Base-by-base conservation (phyloP, 2,329 filamentous ascomycete genomes). In the Aspergillus pseudoglaucus region DNA sequence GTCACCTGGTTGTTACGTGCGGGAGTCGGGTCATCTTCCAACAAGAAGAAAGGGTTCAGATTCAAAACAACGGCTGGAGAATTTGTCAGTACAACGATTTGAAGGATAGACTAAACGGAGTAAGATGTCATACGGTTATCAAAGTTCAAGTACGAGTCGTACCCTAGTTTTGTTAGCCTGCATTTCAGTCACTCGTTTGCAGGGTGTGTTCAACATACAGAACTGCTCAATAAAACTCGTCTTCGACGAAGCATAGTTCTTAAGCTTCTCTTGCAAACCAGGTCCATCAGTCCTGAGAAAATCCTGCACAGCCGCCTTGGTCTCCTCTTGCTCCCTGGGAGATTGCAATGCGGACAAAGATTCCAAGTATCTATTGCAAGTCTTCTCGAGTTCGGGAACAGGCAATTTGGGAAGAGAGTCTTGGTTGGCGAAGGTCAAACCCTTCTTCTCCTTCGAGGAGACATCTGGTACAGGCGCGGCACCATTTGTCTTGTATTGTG, bases 211-310 rank as follows among this genome's bases (percentile, higher is more conserved):
- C 39, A 30, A 79, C 88, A 65, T 80, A 95, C 91, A 98, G 60
- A 98, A 98, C 62, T 98, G 93, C 66, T 97, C 93, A 59, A 98
- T 97, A 65, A 96, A 98, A 69, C 91, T 97, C 33, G 88, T 88
- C 71, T 90, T 91, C 40, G 87, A 89, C 43, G 82, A 83, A 7
- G 93, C 90, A 74, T 97, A 98, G 60, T 85, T 83, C 74, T 90
- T 93, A 48, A 97, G 72, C 67, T 86, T 90, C 52, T 93, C 88
- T 64, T 98, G 90, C 42, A 98, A 72, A 41, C 86, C 82, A 0
- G 87, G 88, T 0, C 93, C 93, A 53, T 96, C 90, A 0, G 78
- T 74, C 57, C 79, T 83, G 37, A 96, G 70, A 57, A 97, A 97
- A 25, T 95, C 89, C 9, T 85, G 76, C 0, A 95, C 84, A 0